Percentiles rank a stretch among this genome's conserved stretches.
These are phyloP conservation scores for Boechera stricta DNA, from an alignment of 345 rosid species.

Conservation along the genomic window DNA sequence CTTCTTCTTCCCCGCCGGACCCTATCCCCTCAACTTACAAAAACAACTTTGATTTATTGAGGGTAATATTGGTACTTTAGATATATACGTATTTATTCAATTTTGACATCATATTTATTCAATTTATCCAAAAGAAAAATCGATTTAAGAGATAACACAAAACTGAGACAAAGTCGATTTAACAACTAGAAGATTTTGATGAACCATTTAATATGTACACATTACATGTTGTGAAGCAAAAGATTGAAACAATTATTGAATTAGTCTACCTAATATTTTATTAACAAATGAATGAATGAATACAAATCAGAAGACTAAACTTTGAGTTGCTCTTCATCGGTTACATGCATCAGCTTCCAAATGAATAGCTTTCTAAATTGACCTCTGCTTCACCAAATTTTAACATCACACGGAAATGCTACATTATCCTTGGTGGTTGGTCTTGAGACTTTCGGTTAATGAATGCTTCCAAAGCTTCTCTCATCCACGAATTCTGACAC, in stretches of 20 bases:
- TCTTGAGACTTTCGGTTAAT: constrained; percentile 41
- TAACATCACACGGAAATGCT: too few species aligned
- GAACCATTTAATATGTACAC: constrained; percentile 27
- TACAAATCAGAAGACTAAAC: constrained; percentile 31
- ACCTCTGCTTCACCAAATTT: too few species aligned
- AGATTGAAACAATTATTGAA: constrained; percentile 21
- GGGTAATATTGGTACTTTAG: neutral
- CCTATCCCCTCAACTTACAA: constrained; percentile 16
- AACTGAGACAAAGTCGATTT: neutral
- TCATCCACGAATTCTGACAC: constrained; percentile 61
- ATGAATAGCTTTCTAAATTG: too few species aligned
- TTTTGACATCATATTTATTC: too few species aligned
- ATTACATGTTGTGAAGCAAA: constrained; percentile 20
- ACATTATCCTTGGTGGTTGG: neutral
- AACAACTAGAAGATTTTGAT: neutral
- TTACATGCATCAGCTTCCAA: neutral
- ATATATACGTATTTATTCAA: too few species aligned
- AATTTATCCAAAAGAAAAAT: too few species aligned
- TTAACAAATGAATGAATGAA: constrained; percentile 26
- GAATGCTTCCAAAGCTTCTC: constrained; percentile 60
- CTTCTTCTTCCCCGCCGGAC: neutral
- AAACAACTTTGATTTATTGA: neutral
- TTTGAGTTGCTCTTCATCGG: neutral
- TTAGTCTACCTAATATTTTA: neutral
- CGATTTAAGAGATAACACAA: too few species aligned